These are phyloP conservation scores for Alternaria viburni DNA, from an alignment of 2,329 filamentous ascomycete species.

Conservation along the genomic window DNA sequence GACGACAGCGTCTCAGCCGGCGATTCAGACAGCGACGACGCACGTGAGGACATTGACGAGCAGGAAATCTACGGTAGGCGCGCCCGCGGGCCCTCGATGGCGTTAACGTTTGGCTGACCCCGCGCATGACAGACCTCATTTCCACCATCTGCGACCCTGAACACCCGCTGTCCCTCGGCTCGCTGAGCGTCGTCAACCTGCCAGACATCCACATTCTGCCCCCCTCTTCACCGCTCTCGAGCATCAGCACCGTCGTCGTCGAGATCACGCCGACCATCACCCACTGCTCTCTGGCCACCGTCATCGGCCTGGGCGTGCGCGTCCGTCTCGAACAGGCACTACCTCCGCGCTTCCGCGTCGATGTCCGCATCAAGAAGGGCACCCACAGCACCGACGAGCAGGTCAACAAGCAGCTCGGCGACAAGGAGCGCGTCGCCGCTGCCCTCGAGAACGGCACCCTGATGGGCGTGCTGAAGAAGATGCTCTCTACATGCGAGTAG, in stretches of 20 bases:
- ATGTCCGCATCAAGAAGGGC: slow-evolving; percentile 93
- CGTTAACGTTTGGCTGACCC: slow-evolving; percentile 27
- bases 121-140: slow-evolving; percentile 73
- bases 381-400: slow-evolving; percentile 95
- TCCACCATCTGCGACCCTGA: slow-evolving; percentile 95
- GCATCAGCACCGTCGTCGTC: slow-evolving; percentile 78
- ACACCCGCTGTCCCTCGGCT: slow-evolving; percentile 91
- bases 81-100: background rate
- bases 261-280: slow-evolving; percentile 96
- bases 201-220: slow-evolving; percentile 84
- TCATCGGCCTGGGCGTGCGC: slow-evolving; percentile 91
- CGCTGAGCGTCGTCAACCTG: slow-evolving; percentile 94
- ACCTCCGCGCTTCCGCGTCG: slow-evolving; percentile 88
- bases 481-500: slow-evolving; percentile 83
- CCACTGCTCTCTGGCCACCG: slow-evolving; percentile 93
- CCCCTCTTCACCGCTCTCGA: slow-evolving; percentile 65
- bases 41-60: slow-evolving; percentile 86
- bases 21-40: slow-evolving; percentile 63
- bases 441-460: slow-evolving; percentile 93
- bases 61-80: slow-evolving; percentile 88
- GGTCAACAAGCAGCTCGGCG: slow-evolving; percentile 93
- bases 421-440: slow-evolving; percentile 95
- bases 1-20: slow-evolving; percentile 45
- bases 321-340: slow-evolving; percentile 90
- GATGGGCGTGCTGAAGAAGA: slow-evolving; percentile 86